Conservation (phyloP, 495 filamentous ascomycete species). For the Halenospora varia region DNA sequence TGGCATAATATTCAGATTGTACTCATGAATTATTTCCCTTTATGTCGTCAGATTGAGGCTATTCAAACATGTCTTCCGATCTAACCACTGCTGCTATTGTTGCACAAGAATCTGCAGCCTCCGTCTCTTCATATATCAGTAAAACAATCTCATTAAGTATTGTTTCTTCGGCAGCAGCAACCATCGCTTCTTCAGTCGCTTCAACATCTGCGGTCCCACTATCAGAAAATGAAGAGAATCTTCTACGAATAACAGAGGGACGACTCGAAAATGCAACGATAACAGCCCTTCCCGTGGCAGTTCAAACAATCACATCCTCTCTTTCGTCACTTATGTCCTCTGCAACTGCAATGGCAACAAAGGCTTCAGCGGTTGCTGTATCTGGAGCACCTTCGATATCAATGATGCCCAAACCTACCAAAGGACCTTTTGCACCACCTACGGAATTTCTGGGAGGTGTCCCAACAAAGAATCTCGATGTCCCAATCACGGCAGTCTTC, state of each 20-base stretch:
- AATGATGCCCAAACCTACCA: not conserved
- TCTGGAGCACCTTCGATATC: not conserved
- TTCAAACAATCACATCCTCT: not conserved
- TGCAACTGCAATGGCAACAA: not conserved
- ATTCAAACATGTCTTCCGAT: not conserved
- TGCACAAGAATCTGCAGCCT: not conserved
- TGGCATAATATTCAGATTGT: not conserved
- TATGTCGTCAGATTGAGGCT: not conserved
- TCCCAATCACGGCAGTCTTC: slow-evolving; percentile 61
- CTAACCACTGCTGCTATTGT: not conserved
- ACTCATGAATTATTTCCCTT: not conserved
- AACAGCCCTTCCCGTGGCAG: not conserved
- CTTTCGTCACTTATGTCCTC: not conserved
- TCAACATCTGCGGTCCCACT: not conserved
- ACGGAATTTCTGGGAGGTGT: slow-evolving; percentile 13
- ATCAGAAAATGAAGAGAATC: not conserved
- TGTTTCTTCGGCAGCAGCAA: not conserved
- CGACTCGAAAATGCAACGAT: not conserved
- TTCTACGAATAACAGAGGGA: not conserved
- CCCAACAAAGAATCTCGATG: slow-evolving; percentile 41
- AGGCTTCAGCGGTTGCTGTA: not conserved
- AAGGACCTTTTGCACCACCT: slow-evolving; percentile 8
- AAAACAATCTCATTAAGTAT: not conserved
- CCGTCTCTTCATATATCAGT: not conserved
- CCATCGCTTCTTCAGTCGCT: no score